Evolutionary conservation across 805 yeast genomes (phyloP).

Genomic region (Diddensiella caesifluorescens): DNA sequence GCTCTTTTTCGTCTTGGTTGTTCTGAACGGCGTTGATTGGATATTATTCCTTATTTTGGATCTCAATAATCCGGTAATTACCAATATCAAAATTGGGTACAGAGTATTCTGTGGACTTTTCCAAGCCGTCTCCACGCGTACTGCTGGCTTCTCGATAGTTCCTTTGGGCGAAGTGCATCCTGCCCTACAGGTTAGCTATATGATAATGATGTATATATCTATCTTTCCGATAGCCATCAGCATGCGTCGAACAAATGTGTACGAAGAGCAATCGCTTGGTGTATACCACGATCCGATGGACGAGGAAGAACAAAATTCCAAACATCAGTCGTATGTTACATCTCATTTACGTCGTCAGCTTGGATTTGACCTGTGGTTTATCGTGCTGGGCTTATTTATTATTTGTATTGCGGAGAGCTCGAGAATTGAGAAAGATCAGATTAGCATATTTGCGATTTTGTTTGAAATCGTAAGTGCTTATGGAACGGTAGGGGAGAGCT

Average conservation of each 20-base stretch:
- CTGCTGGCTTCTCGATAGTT: conserved; percentile 83
- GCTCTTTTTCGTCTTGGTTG: conserved; percentile 69
- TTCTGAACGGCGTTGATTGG: conserved; percentile 71
- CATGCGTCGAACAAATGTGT: conserved; percentile 93
- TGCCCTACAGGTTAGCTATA: conserved; percentile 86
- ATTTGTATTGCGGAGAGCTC: conserved; percentile 82
- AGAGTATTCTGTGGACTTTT: conserved; percentile 77
- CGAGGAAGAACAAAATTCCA: conserved; percentile 34
- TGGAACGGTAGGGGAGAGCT: conserved; percentile 90
- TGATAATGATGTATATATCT: conserved; percentile 97
- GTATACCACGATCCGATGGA: conserved; percentile 45
- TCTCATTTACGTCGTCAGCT: conserved; percentile 87
- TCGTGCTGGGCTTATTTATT: conserved; percentile 77
- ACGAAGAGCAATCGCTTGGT: conserved; percentile 96
- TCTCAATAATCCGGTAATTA: conserved; percentile 43
- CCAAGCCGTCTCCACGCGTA: conserved; percentile 89
- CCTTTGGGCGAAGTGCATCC: conserved; percentile 71
- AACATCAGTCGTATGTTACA: conserved; percentile 62
- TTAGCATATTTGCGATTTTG: conserved; percentile 64
- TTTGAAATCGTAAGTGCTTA: conserved; percentile 93
- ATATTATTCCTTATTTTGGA: conserved; percentile 77
- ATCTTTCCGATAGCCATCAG: conserved; percentile 95
- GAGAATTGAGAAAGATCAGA: conserved; percentile 46
- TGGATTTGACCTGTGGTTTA: conserved; percentile 92
- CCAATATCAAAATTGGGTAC: conserved; percentile 57